Conservation (phyloP, 768 basidiomycete species). For the Suillus tomentosus region DNA sequence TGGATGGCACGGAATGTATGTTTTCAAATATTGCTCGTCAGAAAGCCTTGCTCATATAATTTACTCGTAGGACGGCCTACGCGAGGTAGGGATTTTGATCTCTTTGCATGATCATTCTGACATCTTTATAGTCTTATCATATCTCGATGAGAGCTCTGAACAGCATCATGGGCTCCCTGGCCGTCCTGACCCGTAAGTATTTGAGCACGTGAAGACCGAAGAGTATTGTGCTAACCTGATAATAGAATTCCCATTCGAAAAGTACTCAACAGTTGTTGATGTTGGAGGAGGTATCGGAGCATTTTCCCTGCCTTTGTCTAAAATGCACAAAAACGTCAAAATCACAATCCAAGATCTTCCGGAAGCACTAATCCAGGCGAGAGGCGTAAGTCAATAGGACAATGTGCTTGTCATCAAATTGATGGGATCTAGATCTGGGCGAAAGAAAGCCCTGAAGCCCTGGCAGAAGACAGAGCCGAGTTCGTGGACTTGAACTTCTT, state of each 20-base stretch:
- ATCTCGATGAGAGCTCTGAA: conserved; percentile 26
- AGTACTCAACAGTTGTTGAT: conserved; percentile 33
- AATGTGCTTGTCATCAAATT: background rate
- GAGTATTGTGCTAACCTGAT: no score
- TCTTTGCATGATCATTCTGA: background rate
- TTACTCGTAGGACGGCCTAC: conserved; percentile 17
- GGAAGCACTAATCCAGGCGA: conserved; percentile 24
- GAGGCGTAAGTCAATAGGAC: conserved; percentile 10
- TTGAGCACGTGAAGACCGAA: no score
- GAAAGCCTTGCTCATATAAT: background rate
- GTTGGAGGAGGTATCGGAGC: conserved; percentile 38
- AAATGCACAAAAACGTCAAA: conserved; percentile 29
- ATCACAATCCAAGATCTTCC: conserved; percentile 36
- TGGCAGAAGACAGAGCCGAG: conserved; percentile 27
- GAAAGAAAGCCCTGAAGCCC: conserved; percentile 25
- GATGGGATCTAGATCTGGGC: conserved; percentile 24
- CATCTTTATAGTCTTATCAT: conserved; percentile 22
- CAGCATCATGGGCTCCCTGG: conserved; percentile 27
- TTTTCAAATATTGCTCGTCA: background rate
- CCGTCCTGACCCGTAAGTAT: no score
- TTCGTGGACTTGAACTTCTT: conserved; percentile 35
- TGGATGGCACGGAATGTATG: conserved; percentile 26
- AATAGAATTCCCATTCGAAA: no score
- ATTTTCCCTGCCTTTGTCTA: conserved; percentile 32
- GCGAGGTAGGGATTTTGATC: conserved; percentile 19